These are phyloP conservation scores for Pascua guehoae DNA, from an alignment of 1,284 basidiomycete species.

Conservation along the genomic window DNA sequence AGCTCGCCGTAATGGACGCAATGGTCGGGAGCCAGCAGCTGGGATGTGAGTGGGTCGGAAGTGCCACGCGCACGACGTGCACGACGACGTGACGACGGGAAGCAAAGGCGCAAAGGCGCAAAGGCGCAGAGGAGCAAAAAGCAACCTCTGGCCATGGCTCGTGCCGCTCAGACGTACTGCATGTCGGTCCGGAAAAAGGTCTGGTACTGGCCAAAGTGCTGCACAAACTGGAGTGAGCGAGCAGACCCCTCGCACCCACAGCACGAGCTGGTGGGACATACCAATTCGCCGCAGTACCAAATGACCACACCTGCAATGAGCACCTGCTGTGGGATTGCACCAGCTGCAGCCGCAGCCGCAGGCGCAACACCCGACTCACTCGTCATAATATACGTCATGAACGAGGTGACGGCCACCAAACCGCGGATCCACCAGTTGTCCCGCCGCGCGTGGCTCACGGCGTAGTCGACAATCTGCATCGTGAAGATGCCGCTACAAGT, in stretches of 20 bases:
- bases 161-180: conserved; percentile 1
- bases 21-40: conserved; percentile 21
- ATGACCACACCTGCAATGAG: neutral
- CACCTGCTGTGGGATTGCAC: neutral
- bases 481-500: conserved; percentile 25
- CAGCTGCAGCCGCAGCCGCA: neutral
- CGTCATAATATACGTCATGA: neutral
- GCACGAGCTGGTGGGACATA: neutral
- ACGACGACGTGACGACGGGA: neutral
- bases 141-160: too few relatives aligned
- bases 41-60: neutral
- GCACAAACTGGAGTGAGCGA: conserved; percentile 21
- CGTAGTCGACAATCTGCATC: conserved; percentile 22
- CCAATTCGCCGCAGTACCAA: conserved; percentile 1
- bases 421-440: conserved; percentile 25
- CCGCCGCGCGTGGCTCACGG: conserved; percentile 5
- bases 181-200: conserved; percentile 20
- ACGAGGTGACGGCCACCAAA: neutral
- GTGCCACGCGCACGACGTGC: too few relatives aligned
- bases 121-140: too few relatives aligned
- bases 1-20: conserved; percentile 7
- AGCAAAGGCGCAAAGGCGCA: neutral
- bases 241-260: too few relatives aligned
- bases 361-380: neutral
- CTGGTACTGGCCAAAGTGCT: conserved; percentile 20